Percentiles rank a stretch among this genome's conserved stretches.
Conservation (phyloP, 2,329 filamentous ascomycete species). For the Zymoseptoria passerinii region DNA sequence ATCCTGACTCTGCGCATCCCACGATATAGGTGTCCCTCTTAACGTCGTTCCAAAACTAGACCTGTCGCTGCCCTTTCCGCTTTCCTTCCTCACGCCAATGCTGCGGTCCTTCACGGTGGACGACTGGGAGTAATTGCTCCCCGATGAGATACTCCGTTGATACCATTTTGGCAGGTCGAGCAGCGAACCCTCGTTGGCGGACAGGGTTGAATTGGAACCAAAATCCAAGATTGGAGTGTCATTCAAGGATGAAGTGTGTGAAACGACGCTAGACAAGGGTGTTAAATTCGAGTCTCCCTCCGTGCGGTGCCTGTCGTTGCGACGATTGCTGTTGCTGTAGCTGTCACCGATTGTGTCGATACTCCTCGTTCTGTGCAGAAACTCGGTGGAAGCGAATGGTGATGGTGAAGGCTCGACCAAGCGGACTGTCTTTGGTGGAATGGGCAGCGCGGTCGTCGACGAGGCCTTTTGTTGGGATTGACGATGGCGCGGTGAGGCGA, state of each 20-base stretch:
- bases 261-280: slow-evolving; percentile 20
- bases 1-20: slow-evolving; percentile 19
- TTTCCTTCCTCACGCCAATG: slow-evolving; percentile 15
- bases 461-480: neutral
- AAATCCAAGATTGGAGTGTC: slow-evolving; percentile 17
- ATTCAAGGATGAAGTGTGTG: slow-evolving; percentile 21
- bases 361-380: neutral
- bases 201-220: slow-evolving; percentile 18
- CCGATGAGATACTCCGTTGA: slow-evolving; percentile 22
- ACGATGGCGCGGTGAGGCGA: slow-evolving; percentile 14
- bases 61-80: slow-evolving; percentile 16
- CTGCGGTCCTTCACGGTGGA: slow-evolving; percentile 22
- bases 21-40: slow-evolving; percentile 23
- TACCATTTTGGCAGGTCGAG: slow-evolving; percentile 15
- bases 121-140: slow-evolving; percentile 20
- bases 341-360: slow-evolving; percentile 1
- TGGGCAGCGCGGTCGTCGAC: slow-evolving; percentile 1
- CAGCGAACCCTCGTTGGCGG: slow-evolving; percentile 8
- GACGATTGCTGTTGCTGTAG: slow-evolving; percentile 11
- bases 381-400: slow-evolving; percentile 1
- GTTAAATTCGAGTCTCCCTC: slow-evolving; percentile 21
- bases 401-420: slow-evolving; percentile 24
- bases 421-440: slow-evolving; percentile 25
- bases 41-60: slow-evolving; percentile 25
- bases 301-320: slow-evolving; percentile 11